Percentiles rank a stretch among this genome's conserved stretches.
phyloP scores from a whole-genome alignment of 331 rosid species.

The Cydonia oblonga region DNA sequence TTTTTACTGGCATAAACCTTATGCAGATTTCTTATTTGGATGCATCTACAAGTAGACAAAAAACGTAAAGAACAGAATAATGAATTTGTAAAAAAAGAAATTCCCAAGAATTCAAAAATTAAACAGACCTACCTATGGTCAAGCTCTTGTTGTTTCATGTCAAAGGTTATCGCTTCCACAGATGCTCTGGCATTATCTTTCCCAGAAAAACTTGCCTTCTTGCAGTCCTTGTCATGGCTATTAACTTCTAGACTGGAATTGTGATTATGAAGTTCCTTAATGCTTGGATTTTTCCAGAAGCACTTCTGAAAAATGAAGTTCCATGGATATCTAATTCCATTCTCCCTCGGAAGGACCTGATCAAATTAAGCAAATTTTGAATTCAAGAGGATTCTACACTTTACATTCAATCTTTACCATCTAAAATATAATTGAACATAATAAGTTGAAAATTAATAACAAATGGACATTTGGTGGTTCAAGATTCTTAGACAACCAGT shows the following conservation, averaged over 20 bases:
- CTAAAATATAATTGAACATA: background rate
- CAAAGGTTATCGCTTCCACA: slow-evolving; percentile 68
- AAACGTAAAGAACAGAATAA: background rate
- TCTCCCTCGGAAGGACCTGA: slow-evolving; percentile 83
- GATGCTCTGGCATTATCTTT: slow-evolving; percentile 31
- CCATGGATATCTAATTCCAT: slow-evolving; percentile 73
- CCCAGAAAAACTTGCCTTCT: slow-evolving; percentile 20
- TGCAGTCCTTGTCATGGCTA: slow-evolving; percentile 15
- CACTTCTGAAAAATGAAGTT: slow-evolving; percentile 46
- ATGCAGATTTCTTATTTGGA: slow-evolving; percentile 80
- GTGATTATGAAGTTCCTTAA: slow-evolving; percentile 5
- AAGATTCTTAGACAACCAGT: background rate
- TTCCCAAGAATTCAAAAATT: slow-evolving; percentile 7
- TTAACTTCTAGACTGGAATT: slow-evolving; percentile 26
- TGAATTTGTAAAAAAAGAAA: background rate
- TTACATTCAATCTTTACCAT: background rate
- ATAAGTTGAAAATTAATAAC: background rate
- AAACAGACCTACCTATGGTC: slow-evolving; percentile 60
- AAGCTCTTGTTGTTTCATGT: slow-evolving; percentile 93
- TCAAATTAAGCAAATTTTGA: background rate
- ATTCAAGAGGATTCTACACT: background rate
- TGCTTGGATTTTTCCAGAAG: slow-evolving; percentile 44
- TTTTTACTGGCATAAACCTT: slow-evolving; percentile 73
- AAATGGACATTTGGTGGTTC: background rate
- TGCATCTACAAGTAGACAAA: slow-evolving; percentile 54